Evolutionary conservation across 805 yeast genomes (phyloP), one percentile per base, ranked within the genome.

Genomic region (Monosporozyma aerobia): DNA sequence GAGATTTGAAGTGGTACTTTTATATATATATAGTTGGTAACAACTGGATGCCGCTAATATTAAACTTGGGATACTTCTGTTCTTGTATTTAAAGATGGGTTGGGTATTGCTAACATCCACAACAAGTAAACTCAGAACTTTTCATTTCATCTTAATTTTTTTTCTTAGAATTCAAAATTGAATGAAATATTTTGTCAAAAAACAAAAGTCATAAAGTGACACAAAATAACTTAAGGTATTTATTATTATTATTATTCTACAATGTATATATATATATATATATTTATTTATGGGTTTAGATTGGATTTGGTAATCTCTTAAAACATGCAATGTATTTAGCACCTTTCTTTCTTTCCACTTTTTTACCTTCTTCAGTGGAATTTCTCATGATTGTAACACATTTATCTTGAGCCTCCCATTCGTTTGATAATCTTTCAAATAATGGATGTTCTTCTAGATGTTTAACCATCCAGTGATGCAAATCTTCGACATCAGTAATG

Each of bases 341-440:
- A 32, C 99, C 99, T 44, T 84, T 77, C 66, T 94, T 94, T 63
- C 99, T 80, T 47, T 82, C 84, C 39, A 94, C 99, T 70, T 94
- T 94, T 72, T 94, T 90, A 54, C 99, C 99, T 70, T 94, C 99
- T 70, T 94, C 99, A 1, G 99, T 94, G n/a, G 94, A 83, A 55
- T 84, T 82, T 54, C 80, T 81, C 98, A 94, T 94, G 49, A 88
- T 79, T 55, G 78, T 71, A 23, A 90, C 98, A 71, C 98, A 90
- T 56, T 73, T 72, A 69, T 94, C 99, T 23, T 74, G 69, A 2
- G 69, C 67, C 70, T 90, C 97, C 87, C 95, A 89, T 57, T 86
- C 90, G 55, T 79, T 73, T 44, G 78, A 71, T 57, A 90, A 77
- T 59, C 97, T 79, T 69, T 83, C 89, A 66, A 94, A 94, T 63